phyloP scores from a whole-genome alignment of 2,329 filamentous ascomycete genomes.

The Aspergillus amoenus region DNA sequence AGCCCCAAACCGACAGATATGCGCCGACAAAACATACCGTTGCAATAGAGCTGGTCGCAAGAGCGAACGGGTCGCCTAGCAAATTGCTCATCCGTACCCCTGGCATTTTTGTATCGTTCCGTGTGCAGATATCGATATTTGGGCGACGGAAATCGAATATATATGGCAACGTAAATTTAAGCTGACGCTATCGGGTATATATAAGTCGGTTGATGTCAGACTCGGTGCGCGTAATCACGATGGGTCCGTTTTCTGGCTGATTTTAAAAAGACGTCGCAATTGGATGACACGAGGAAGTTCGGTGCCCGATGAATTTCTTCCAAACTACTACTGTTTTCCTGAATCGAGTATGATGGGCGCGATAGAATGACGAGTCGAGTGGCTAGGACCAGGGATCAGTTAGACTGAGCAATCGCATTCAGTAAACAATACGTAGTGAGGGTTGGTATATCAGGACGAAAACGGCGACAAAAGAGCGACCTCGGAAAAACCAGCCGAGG shows the following conservation, averaged over 20 bases:
- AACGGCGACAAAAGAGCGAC: constrained; percentile 11
- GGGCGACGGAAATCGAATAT: constrained; percentile 16
- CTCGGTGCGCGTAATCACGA: constrained; percentile 1
- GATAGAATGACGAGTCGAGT: constrained; percentile 1
- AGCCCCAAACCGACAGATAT: neutral
- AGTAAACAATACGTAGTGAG: constrained; percentile 9
- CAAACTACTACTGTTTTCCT: neutral
- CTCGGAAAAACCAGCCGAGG: neutral
- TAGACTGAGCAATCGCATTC: constrained; percentile 3
- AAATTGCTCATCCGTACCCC: constrained; percentile 81
- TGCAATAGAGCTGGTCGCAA: constrained; percentile 89
- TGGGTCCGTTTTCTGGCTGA: neutral
- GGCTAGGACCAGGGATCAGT: constrained; percentile 11
- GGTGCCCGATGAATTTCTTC: constrained; percentile 1
- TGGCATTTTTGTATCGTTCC: constrained; percentile 38
- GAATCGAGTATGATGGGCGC: neutral
- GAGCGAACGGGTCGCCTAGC: constrained; percentile 90
- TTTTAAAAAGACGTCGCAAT: neutral
- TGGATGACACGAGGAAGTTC: constrained; percentile 1
- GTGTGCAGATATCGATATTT: constrained; percentile 22
- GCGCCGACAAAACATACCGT: constrained; percentile 61
- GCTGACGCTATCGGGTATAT: constrained; percentile 7
- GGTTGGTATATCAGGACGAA: constrained; percentile 12
- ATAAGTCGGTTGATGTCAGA: constrained; percentile 1
- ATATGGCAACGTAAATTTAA: constrained; percentile 25